phyloP scores from a whole-genome alignment of 2,329 filamentous ascomycete species.

The Bertia moriformis region DNA sequence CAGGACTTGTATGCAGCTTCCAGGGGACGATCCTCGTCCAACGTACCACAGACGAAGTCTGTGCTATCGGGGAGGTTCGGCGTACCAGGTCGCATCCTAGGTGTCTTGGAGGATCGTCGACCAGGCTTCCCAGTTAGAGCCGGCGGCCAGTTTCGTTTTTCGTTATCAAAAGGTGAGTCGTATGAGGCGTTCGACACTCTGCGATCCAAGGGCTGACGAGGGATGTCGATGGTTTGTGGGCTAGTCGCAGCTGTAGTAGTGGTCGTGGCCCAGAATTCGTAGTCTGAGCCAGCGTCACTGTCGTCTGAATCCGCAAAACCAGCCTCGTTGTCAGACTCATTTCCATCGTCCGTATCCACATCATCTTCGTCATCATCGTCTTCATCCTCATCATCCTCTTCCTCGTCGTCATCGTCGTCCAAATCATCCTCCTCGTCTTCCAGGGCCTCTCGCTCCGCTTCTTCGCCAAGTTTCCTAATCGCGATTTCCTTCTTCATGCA shows the following conservation, averaged over 20 bases:
- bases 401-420: slow-evolving; percentile 27
- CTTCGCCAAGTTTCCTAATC: slow-evolving; percentile 71
- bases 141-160: slow-evolving; percentile 9
- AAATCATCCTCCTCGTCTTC: slow-evolving; percentile 39
- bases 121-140: slow-evolving; percentile 2
- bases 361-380: slow-evolving; percentile 32
- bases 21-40: slow-evolving; percentile 88
- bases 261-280: slow-evolving; percentile 59
- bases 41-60: slow-evolving; percentile 95
- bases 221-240: slow-evolving; percentile 28
- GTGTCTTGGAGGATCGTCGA: slow-evolving; percentile 8
- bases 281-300: slow-evolving; percentile 24
- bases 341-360: slow-evolving; percentile 38
- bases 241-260: slow-evolving; percentile 46
- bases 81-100: slow-evolving; percentile 49
- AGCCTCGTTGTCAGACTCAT: slow-evolving; percentile 55
- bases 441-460: slow-evolving; percentile 78
- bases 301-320: slow-evolving; percentile 43
- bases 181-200: slow-evolving; percentile 17
- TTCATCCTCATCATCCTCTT: slow-evolving; percentile 30
- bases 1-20: slow-evolving; percentile 85
- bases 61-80: slow-evolving; percentile 91
- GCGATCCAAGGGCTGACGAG: slow-evolving; percentile 18
- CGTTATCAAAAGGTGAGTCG: not conserved
- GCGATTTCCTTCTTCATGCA: slow-evolving; percentile 79